Conservation (phyloP, 805 yeast species). For the Yarrowia sp. region DNA sequence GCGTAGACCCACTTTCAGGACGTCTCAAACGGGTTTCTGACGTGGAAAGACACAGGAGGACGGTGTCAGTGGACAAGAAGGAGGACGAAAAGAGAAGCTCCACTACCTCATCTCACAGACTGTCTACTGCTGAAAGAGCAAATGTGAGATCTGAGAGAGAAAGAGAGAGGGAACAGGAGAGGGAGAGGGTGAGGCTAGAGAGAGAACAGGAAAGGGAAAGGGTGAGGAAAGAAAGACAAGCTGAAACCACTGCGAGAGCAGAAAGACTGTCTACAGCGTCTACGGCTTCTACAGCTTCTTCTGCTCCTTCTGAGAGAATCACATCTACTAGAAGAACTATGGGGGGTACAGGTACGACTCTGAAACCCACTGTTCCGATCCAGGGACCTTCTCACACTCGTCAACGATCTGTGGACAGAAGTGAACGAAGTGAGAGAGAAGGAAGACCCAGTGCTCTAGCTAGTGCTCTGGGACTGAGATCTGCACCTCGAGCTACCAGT, state of each 20-base stretch:
- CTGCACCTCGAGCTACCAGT: background rate
- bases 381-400: constrained; percentile 3
- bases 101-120: background rate
- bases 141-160: constrained; percentile 5
- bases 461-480: background rate
- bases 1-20: constrained; percentile 35
- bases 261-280: background rate
- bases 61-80: background rate
- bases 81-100: background rate
- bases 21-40: constrained; percentile 28
- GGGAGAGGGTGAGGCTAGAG: constrained; percentile 7
- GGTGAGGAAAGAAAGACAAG: background rate
- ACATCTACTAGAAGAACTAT: background rate
- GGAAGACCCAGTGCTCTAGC: background rate
- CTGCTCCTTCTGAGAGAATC: background rate
- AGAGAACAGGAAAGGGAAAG: constrained; percentile 12
- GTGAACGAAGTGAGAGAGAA: constrained; percentile 3
- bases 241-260: background rate
- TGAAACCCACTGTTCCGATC: background rate
- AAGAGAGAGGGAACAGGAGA: constrained; percentile 20
- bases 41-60: background rate
- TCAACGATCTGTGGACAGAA: constrained; percentile 19
- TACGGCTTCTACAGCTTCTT: background rate
- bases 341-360: background rate
- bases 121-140: constrained; percentile 23